These are phyloP conservation scores for Insectozyma bohioensis DNA, from an alignment of 1,139 yeast species.

Conservation along the genomic window DNA sequence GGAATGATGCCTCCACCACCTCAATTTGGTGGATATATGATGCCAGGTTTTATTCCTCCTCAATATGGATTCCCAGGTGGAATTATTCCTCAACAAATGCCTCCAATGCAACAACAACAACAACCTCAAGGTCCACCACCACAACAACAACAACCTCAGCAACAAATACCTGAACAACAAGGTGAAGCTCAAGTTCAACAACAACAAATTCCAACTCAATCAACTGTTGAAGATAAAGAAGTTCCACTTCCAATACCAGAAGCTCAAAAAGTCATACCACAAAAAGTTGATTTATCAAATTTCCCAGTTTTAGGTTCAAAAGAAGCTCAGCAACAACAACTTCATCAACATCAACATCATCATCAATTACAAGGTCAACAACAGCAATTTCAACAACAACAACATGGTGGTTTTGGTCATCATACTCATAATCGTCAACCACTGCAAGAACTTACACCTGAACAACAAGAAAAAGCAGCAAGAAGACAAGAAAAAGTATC, in stretches of 20 bases:
- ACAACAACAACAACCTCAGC: conserved; percentile 9
- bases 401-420: conserved; percentile 16
- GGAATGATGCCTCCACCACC: conserved; percentile 41
- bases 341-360: conserved; percentile 14
- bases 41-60: conserved; percentile 43
- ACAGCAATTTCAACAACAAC: conserved; percentile 12
- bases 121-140: conserved; percentile 17
- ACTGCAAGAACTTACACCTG: conserved; percentile 41
- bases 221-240: conserved; percentile 11
- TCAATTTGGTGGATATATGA: conserved; percentile 40
- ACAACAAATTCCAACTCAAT: not conserved
- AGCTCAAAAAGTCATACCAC: conserved; percentile 11
- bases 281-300: conserved; percentile 43
- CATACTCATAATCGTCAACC: conserved; percentile 18
- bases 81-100: conserved; percentile 28
- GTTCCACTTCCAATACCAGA: conserved; percentile 3
- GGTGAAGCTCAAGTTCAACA: conserved; percentile 7
- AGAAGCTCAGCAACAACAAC: conserved; percentile 21
- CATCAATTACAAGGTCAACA: conserved; percentile 16
- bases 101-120: conserved; percentile 13
- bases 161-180: conserved; percentile 2
- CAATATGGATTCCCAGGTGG: conserved; percentile 37
- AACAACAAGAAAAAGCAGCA: conserved; percentile 54
- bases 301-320: conserved; percentile 54
- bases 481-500: conserved; percentile 78